Evolutionary conservation across 371 early-diverging fungal species (phyloP), one percentile per base, ranked within the genome.

Genomic region (Syncephalastrum sp.): DNA sequence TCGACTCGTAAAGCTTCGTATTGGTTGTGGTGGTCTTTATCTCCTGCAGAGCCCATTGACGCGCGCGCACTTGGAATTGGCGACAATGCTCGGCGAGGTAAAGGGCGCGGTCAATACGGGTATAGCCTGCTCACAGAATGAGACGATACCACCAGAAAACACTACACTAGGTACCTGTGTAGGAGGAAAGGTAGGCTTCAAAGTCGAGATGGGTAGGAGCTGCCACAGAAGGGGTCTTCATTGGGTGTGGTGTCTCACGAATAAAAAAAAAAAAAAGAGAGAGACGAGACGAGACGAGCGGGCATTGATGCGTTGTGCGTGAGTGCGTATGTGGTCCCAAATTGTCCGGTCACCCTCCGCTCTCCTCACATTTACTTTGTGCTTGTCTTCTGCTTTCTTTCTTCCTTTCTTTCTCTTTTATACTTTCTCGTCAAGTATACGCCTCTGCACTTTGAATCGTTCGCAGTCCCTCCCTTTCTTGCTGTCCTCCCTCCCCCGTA

Each of bases 81-180:
- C 86, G 82, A 61, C 90, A 90, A n/a, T 83, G 78, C 45, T 85
- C 83, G 2, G 89, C 90, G 54, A 93, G 90, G 62, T 85, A 91
- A 47, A 89, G 64, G 16, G 90, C 81, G 46, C 92, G 83, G 48
- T 83, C 77, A 64, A 90, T 77, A 54, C 82, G 85, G 23, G 88
- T 80, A 58, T 77, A 82, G 16, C 91, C 91, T 90, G 17, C 4
- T 29, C 3, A 21, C 47, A 41, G 16, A 27, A 41, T 46, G 14
- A 43, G 14, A 14, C 5, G 17, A 25, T 6, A 12, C 10, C 23
- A 13, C 3, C 33, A 50, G 5, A 3, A 29, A 42, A 52, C 29
- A 50, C 6, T 8, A 29, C 12, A 8, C 25, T 41, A 29, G 58
- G 29, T 68, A 84, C 90, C 89, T 64, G 70, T 67, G 71, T 91